phyloP scores from a whole-genome alignment of 1,284 basidiomycete species.

The Heterobasidion annosum region DNA sequence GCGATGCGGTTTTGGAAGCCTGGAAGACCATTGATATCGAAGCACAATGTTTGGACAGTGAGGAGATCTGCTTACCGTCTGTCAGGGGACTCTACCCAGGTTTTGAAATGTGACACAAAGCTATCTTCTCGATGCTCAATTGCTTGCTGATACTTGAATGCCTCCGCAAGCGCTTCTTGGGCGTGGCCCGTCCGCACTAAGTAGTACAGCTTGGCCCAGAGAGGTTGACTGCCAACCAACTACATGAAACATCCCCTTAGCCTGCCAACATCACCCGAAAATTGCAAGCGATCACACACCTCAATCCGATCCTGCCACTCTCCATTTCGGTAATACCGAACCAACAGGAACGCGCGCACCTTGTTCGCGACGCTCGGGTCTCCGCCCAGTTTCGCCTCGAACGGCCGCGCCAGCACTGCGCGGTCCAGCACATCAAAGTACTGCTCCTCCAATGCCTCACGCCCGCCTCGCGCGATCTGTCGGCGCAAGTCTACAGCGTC shows the following conservation, averaged over 20 bases:
- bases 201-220: constrained; percentile 93
- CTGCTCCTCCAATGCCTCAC: constrained; percentile 73
- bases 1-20: constrained; percentile 71
- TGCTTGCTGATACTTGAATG: constrained; percentile 61
- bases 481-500: constrained; percentile 54
- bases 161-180: constrained; percentile 75
- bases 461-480: constrained; percentile 67
- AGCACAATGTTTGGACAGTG: neutral
- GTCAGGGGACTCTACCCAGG: constrained; percentile 81
- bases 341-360: constrained; percentile 77
- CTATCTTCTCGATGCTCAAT: constrained; percentile 78
- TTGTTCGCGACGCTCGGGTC: constrained; percentile 88
- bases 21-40: constrained; percentile 18
- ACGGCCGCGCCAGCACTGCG: constrained; percentile 76
- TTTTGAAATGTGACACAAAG: constrained; percentile 80
- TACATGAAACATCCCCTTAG: constrained; percentile 18
- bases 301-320: constrained; percentile 84
- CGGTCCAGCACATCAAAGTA: constrained; percentile 84
- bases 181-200: constrained; percentile 82
- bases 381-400: constrained; percentile 86
- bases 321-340: constrained; percentile 73
- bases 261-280: neutral
- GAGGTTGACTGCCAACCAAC: constrained; percentile 76
- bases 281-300: constrained; percentile 30
- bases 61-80: constrained; percentile 41